Base-by-base conservation (phyloP, 257 asterid species). In the Solanum corneliomulleri region DNA sequence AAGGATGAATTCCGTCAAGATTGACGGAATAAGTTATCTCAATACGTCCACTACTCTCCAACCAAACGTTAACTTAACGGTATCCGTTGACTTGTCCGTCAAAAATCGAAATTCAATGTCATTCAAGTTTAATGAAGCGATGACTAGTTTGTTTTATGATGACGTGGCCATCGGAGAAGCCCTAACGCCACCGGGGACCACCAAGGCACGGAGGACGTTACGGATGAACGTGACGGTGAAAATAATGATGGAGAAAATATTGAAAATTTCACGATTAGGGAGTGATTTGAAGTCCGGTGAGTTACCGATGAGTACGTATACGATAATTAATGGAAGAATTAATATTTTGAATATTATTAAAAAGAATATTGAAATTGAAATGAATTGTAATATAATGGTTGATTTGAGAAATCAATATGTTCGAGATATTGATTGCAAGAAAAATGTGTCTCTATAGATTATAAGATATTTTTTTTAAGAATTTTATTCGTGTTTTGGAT, bases 331-430 rank as follows among this genome's bases (percentile, higher is more conserved):
- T 15, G 98, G 98, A 44, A 87, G 89, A 86, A 91, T 94, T 86
- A 91, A 85, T 89, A 91, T 91, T 27, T 84, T 89, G 27, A 64
- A 80, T 12, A 76, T 72, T 6, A 56, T 89, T 7, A 93, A 90
- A 86, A 94, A 91, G 62, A 39, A 13, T 37, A 75, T 89, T 8
- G 86, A 77, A 14, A 87, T 94, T 33, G 87, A 58, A 45, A 25
- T 91, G 90, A 93, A 92, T 86, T 94, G 96, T 74, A 90, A 88
- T 1, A 92, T 94, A 91, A 86, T 68, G 21, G 58, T 94, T 83
- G 91, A 89, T 83, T 2, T 89, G 12, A 64, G 42, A 47, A 93
- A 88, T 71, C 81, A 69, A 31, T 82, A 23, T 2, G 85, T 92
- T 42, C 77, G 80, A 83, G 92, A 89, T 78, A 78, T 85, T 86